phyloP scores from a whole-genome alignment of 106 monocot genomes.

The Phalaenopsis equestris region DNA sequence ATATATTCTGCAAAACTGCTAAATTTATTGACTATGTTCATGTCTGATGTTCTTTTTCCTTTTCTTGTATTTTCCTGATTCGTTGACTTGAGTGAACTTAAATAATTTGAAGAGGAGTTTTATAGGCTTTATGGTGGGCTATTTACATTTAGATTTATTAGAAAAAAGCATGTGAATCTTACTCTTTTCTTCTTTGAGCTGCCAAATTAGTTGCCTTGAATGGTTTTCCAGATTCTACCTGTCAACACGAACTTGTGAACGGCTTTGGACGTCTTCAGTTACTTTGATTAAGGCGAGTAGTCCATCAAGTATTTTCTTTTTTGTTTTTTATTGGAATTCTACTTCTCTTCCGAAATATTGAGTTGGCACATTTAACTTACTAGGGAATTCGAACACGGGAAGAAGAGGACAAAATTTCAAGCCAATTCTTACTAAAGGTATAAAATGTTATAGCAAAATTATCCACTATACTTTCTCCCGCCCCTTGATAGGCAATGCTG shows the following conservation, averaged over 20 bases:
- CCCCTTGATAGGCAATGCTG: background rate
- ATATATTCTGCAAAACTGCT: background rate
- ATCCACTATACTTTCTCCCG: background rate
- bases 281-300: constrained; percentile 57
- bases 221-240: constrained; percentile 56
- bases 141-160: background rate
- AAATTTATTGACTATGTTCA: background rate
- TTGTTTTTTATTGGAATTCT: constrained; percentile 8
- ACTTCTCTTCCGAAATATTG: background rate
- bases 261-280: constrained; percentile 60
- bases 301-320: background rate
- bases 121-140: background rate
- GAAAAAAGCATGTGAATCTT: no score
- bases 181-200: background rate
- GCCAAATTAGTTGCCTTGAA: constrained; percentile 5
- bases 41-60: background rate
- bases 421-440: constrained; percentile 79
- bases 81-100: background rate
- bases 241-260: constrained; percentile 68
- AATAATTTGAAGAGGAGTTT: background rate
- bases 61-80: background rate
- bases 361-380: background rate
- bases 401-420: constrained; percentile 88
- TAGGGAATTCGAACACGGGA: constrained; percentile 77
- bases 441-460: background rate